Percentiles rank a stretch among this genome's conserved stretches.
These are phyloP conservation scores for Candida hispaniensis DNA, from an alignment of 805 yeast species.

Conservation along the genomic window DNA sequence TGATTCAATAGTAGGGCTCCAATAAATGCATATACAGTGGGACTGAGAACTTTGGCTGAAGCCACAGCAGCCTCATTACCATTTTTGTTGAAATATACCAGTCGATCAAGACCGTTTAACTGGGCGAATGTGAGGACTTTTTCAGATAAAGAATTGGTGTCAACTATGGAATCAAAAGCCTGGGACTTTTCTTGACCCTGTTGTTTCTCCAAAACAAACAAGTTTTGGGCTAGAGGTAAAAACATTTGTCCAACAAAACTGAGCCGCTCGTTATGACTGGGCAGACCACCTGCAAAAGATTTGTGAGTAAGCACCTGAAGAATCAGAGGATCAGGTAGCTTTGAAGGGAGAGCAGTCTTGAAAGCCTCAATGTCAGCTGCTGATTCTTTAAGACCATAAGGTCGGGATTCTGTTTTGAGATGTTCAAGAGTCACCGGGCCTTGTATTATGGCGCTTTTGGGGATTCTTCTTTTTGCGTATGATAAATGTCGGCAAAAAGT, in stretches of 20 bases:
- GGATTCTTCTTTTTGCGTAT: constrained; percentile 13
- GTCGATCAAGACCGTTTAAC: constrained; percentile 3
- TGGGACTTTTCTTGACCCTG: background rate
- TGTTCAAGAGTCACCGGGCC: constrained; percentile 15
- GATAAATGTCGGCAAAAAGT: constrained; percentile 15
- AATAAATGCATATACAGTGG: constrained; percentile 38
- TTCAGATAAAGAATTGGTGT: background rate
- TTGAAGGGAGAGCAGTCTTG: constrained; percentile 24
- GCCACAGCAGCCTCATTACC: background rate
- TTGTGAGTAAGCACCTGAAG: constrained; percentile 86
- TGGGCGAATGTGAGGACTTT: constrained; percentile 3
- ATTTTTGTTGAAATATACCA: constrained; percentile 12
- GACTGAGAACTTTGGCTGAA: constrained; percentile 4
- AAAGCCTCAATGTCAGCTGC: constrained; percentile 5
- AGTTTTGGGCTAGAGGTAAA: constrained; percentile 20
- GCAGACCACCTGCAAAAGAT: constrained; percentile 83
- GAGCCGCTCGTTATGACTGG: constrained; percentile 82
- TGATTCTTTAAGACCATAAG: constrained; percentile 11
- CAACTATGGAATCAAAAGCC: background rate
- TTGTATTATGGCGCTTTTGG: constrained; percentile 8
- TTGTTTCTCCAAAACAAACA: background rate
- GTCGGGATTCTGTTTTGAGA: constrained; percentile 4
- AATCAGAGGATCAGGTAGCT: constrained; percentile 49
- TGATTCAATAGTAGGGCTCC: constrained; percentile 56
- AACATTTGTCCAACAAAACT: constrained; percentile 45